phyloP scores from a whole-genome alignment of 306 rosid species.

The Lathyrus sativus region DNA sequence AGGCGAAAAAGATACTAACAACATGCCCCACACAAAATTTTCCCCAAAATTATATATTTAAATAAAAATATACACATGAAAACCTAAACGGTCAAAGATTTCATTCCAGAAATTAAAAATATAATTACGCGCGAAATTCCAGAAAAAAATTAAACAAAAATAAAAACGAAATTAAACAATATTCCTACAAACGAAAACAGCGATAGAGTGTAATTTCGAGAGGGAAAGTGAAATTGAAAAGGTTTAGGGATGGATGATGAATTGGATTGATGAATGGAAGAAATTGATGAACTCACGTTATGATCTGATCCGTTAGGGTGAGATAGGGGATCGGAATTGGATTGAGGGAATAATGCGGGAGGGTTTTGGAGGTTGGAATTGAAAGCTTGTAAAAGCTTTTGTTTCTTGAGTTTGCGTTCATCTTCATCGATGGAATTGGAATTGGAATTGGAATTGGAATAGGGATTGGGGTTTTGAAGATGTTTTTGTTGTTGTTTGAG shows the following conservation, averaged over 20 bases:
- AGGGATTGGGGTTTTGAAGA: constrained; percentile 44
- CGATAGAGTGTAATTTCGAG: background rate
- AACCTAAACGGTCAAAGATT: constrained; percentile 79
- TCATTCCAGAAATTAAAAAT: constrained; percentile 1
- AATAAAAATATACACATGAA: constrained; percentile 35
- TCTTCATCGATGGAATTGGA: constrained; percentile 54
- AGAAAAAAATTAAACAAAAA: constrained; percentile 20
- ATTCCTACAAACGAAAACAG: too few relatives aligned
- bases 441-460: constrained; percentile 39
- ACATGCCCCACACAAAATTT: constrained; percentile 53
- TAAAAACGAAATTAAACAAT: background rate
- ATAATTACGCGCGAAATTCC: constrained; percentile 61
- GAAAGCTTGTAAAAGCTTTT: constrained; percentile 64
- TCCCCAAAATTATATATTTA: constrained; percentile 36
- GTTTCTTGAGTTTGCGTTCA: constrained; percentile 81
- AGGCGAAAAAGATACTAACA: constrained; percentile 30
- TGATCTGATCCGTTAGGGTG: constrained; percentile 51
- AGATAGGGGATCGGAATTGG: constrained; percentile 51
- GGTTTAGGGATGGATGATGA: background rate
- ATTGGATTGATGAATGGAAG: constrained; percentile 9
- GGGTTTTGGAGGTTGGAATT: constrained; percentile 50
- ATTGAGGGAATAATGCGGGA: constrained; percentile 50
- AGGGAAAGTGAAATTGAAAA: background rate
- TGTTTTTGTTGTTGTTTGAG: constrained; percentile 59
- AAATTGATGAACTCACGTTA: constrained; percentile 46